Base-by-base conservation (phyloP, 371 early-diverging fungal species). In the Ecytonucleospora hepatopenaei region DNA sequence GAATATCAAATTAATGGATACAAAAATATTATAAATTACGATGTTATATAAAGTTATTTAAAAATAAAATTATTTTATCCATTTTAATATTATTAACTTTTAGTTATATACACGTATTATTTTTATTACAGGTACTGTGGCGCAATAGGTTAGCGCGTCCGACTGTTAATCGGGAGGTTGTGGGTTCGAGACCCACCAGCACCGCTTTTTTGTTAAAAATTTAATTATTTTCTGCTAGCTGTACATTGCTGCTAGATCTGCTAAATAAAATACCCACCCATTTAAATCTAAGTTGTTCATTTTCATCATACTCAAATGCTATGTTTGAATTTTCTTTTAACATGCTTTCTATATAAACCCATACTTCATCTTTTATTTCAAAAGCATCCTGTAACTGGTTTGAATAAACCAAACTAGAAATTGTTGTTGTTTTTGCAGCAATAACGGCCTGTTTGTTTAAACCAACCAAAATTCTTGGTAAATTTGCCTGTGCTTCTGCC, bases 1-100 rank as follows among this genome's bases (percentile, higher is more conserved):
- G 72, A 72, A 54, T 78, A 70, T 60, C 71, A 68, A 17, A 68
- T 73, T 30, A 61, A 69, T 51, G 74, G 75, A 31, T 78, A 65
- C 58, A 68, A 68, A n/a, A 78, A 78, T 59, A 72, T 69, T 3
- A 31, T 35, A 30, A 73, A 68, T 12, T 16, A 65, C 12, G 63
- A 68, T 31, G 32, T 68, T 35, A 28, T 68, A 21, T 53, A 17
- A 12, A 51, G 26, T 4, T 4, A 51, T 51, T 4, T 12, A 51
- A 8, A 51, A 24, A 19, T 12, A n/a, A 12, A 40, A n/a, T 12
- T 40, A n/a, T 12, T 40, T 12, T 40, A n/a, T n/a, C 40, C n/a
- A n/a, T 40, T 40, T n/a, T n/a, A 40, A n/a, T n/a, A 40, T n/a
- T 12, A 40, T 40, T 40, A 12, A 40, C n/a, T n/a, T n/a, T n/a